Evolutionary conservation across 805 yeast species (phyloP), one percentile per base, ranked within the genome.

Genomic region (Wickerhamomyces mucosus): DNA sequence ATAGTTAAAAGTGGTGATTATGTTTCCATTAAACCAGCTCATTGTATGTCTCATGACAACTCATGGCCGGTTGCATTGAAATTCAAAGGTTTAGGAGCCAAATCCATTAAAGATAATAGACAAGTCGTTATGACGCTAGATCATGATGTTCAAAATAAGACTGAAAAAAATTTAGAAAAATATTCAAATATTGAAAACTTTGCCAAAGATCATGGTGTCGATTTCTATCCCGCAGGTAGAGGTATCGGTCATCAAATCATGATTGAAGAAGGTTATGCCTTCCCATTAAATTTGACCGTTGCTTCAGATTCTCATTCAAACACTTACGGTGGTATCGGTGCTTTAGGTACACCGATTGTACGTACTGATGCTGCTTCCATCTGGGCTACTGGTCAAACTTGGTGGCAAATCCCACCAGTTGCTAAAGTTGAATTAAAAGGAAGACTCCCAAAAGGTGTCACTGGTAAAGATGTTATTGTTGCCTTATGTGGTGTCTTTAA

Each of bases 331-430:
- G 99, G 99, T 51, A 67, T 92, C 29, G 97, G 97, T 14, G 67
- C 95, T 15, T 63, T 92, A 36, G 99, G 99, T 32, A 94, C 98
- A 3, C 97, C 99, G 8, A 81, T 92, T 34, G 99, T 92, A 35
- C 74, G 99, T 59, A 92, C 99, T 0, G 99, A 92, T 59, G 98
- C 97, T 15, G 99, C 99, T 4, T 75, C 96, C 8, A 89, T 92
- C 43, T 92, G 99, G 99, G 97, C 99, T 10, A 92, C 99, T 0
- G 97, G 97, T 25, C 94, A 86, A 61, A 92, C 98, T 4, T 92
- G 99, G 99, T 92, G 98, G 98, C 98, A 94, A 71, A 84, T 92
- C 34, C 99, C 99, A 3, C 97, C 98, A 1, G 97, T 92, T 16
- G 98, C 97, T 21, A 75, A 77, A 48, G 97, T 92, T 8, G 94